Percentiles rank a stretch among this genome's conserved stretches.
Conservation (phyloP, 1,284 basidiomycete species). For the Vanrija sp. region DNA sequence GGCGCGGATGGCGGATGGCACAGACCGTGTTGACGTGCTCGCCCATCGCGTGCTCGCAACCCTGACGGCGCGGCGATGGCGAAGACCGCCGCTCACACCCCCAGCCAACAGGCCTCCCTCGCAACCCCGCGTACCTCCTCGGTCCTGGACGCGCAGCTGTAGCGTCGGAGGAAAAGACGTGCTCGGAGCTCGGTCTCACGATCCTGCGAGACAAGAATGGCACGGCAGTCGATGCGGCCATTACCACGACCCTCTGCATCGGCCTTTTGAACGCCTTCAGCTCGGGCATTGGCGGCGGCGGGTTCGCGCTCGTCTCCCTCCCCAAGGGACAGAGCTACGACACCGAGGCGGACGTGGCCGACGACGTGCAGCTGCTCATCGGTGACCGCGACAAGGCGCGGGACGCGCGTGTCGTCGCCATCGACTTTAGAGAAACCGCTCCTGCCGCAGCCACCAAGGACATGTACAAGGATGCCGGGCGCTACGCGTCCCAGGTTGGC, state of each 20-base stretch:
- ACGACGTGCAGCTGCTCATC: not conserved
- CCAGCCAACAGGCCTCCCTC: conserved; percentile 45
- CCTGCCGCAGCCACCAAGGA: conserved; percentile 65
- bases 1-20: not conserved
- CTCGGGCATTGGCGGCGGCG: conserved; percentile 79
- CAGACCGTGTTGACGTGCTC: not conserved
- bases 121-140: conserved; percentile 71
- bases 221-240: conserved; percentile 83
- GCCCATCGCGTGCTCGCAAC: not conserved
- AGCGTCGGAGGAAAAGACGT: conserved; percentile 76
- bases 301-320: conserved; percentile 82
- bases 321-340: conserved; percentile 50
- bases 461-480: conserved; percentile 74
- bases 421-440: conserved; percentile 86
- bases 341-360: not conserved
- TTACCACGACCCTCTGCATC: conserved; percentile 73
- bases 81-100: not conserved
- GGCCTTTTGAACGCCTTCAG: conserved; percentile 88
- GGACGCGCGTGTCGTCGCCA: conserved; percentile 51
- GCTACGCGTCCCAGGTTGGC: conserved; percentile 65
- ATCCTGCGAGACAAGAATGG: conserved; percentile 70
- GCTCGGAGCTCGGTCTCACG: conserved; percentile 75
- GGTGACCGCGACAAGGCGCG: conserved; percentile 4
- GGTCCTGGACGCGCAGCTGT: conserved; percentile 74
- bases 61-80: not conserved